Conservation (phyloP, 768 basidiomycete genomes). For the Termitomyces sp. region DNA sequence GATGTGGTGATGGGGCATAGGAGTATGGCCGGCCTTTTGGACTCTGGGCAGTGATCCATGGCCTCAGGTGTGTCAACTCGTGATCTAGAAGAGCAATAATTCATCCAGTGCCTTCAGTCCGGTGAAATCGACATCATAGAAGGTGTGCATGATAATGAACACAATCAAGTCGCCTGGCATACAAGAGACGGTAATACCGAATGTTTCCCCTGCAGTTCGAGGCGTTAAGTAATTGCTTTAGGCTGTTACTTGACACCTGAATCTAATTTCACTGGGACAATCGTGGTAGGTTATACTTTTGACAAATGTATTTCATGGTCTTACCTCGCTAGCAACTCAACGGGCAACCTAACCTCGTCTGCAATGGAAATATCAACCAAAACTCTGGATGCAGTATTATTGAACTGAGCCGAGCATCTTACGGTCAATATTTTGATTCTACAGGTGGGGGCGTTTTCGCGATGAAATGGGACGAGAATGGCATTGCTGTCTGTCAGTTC, state of each 20-base stretch:
- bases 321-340: conserved; percentile 34
- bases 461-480: conserved; percentile 82
- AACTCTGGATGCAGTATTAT: conserved; percentile 77
- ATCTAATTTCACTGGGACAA: conserved; percentile 55
- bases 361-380: conserved; percentile 43
- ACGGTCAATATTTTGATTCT: conserved; percentile 76
- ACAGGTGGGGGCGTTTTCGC: conserved; percentile 82
- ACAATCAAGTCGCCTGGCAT: conserved; percentile 84
- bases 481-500: conserved; percentile 72
- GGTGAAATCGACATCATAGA: conserved; percentile 85
- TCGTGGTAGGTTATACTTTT: conserved; percentile 42
- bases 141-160: conserved; percentile 79
- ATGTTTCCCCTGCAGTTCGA: neutral
- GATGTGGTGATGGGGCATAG: conserved; percentile 26
- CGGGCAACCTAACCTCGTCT: conserved; percentile 46
- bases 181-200: conserved; percentile 51
- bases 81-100: neutral
- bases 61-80: conserved; percentile 47
- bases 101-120: conserved; percentile 32
- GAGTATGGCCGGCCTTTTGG: conserved; percentile 86
- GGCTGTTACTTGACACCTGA: conserved; percentile 56
- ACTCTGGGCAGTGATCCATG: conserved; percentile 54
- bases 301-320: neutral
- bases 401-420: conserved; percentile 79
- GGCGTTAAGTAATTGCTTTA: conserved; percentile 16